These are phyloP conservation scores for Suillus luteus DNA, from an alignment of 768 basidiomycete genomes.

Conservation along the genomic window DNA sequence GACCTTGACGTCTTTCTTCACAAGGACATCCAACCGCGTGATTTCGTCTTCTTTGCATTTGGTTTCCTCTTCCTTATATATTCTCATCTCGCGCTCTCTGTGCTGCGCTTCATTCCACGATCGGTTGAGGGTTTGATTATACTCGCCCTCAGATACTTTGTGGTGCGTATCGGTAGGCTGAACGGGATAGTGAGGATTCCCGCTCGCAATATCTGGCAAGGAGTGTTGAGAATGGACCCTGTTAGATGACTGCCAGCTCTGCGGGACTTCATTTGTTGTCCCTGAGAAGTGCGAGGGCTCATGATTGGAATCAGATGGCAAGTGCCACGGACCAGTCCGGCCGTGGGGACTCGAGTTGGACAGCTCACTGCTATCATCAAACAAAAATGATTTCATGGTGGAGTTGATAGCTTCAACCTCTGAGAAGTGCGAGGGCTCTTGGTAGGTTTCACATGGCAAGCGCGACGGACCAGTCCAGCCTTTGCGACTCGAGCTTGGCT, in stretches of 20 bases:
- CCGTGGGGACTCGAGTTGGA: slow-evolving; percentile 24
- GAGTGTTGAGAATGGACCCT: slow-evolving; percentile 25
- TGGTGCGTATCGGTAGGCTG: slow-evolving; percentile 26
- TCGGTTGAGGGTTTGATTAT: slow-evolving; percentile 31
- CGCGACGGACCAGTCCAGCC: slow-evolving; percentile 25
- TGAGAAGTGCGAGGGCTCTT: slow-evolving; percentile 28
- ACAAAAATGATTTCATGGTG: slow-evolving; percentile 28
- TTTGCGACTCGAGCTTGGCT: slow-evolving; percentile 23
- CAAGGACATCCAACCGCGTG: slow-evolving; percentile 30
- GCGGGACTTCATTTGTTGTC: slow-evolving; percentile 27
- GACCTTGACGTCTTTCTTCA: slow-evolving; percentile 28
- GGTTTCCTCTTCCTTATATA: slow-evolving; percentile 24
- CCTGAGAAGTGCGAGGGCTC: too few species aligned
- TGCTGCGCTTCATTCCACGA: slow-evolving; percentile 15
- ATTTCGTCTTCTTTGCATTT: slow-evolving; percentile 26
- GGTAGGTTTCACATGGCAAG: slow-evolving; percentile 25
- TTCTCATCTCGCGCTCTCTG: slow-evolving; percentile 26
- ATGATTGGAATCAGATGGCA: too few species aligned
- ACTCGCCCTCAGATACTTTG: slow-evolving; percentile 33
- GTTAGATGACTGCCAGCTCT: slow-evolving; percentile 32
- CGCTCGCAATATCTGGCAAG: background rate
- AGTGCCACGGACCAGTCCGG: slow-evolving; percentile 24
- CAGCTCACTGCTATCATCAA: slow-evolving; percentile 26
- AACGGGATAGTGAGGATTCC: slow-evolving; percentile 11
- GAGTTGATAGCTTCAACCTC: slow-evolving; percentile 22